Evolutionary conservation across 805 yeast genomes (phyloP), one percentile per base, ranked within the genome.

Genomic region (Citeromyces matritensis): DNA sequence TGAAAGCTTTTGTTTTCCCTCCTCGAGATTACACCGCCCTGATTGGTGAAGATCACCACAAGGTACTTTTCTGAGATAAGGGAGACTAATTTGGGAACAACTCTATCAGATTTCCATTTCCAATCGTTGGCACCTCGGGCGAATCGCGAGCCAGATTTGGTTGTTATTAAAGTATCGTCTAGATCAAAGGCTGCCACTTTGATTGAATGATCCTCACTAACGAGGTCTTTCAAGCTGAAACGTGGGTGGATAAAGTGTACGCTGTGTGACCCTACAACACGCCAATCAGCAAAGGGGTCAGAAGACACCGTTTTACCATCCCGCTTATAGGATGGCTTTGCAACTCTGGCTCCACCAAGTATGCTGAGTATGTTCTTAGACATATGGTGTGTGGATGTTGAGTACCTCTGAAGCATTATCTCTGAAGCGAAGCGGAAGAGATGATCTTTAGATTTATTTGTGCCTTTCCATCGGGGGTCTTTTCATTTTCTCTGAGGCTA

Each of bases 41-140:
- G 98, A 47, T 88, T 88, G 1, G 95, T 71, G 48, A 88, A 82
- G 2, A 88, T 66, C 3, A 77, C 86, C 3, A 85, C 41, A 1
- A 65, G 12, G 30, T 34, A 43, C 6, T 42, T 37, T 1, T 37
- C 29, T 3, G 36, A 27, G 9, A 23, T 31, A 8, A 57, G 39
- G 6, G 45, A 38, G 5, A 30, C 30, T 4, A 65, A 37, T 15
- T 44, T 50, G 3, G 34, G 24, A 3, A 41, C 26, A 2, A 58
- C 51, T 6, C 38, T 37, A 26, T 39, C 38, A 21, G 47, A 51
- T 36, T 57, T 60, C 64, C 73, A 75, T 43, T 59, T 57, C 97
- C 97, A 88, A 49, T 88, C 97, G 3, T 49, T 37, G 1, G 79
- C 65, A 6, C 67, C 55, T 15, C 62, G 51, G 0, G 84, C 63